Conservation (phyloP, 2,329 filamentous ascomycete genomes). For the Dendrostoma leiphaemia region DNA sequence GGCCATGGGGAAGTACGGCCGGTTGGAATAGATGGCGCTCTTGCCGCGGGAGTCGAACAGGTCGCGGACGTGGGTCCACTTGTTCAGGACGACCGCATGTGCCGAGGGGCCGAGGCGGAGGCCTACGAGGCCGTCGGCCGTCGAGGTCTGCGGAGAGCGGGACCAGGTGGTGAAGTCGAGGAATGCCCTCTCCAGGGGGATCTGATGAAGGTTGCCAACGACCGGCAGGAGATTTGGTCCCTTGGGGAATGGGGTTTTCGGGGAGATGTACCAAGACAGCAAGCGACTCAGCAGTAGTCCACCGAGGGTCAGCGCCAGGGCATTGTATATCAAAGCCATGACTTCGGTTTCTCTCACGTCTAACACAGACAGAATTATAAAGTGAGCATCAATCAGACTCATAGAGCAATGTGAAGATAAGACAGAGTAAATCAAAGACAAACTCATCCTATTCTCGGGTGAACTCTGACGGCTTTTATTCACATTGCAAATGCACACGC, state of each 20-base stretch:
- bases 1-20: slow-evolving; percentile 17
- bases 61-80: slow-evolving; percentile 22
- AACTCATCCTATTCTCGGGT: too few relatives aligned
- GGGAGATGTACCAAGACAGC: background rate
- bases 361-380: too few relatives aligned
- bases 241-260: slow-evolving; percentile 17
- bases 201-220: slow-evolving; percentile 25
- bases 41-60: slow-evolving; percentile 23
- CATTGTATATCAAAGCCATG: too few relatives aligned
- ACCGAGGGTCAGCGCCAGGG: background rate
- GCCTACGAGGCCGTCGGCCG: slow-evolving; percentile 20
- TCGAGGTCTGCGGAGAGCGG: slow-evolving; percentile 14
- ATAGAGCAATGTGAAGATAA: too few relatives aligned
- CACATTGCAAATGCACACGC: too few relatives aligned
- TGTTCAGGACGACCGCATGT: slow-evolving; percentile 23
- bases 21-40: slow-evolving; percentile 22
- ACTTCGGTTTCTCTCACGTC: too few relatives aligned
- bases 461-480: too few relatives aligned
- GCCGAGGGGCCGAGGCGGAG: slow-evolving; percentile 21
- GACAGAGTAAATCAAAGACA: too few relatives aligned
- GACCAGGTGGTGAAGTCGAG: slow-evolving; percentile 21
- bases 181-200: slow-evolving; percentile 18
- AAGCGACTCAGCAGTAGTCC: background rate
- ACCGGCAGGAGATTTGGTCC: slow-evolving; percentile 21
- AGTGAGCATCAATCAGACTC: too few relatives aligned